phyloP scores from a whole-genome alignment of 1,284 basidiomycete genomes.

The Phylloboletellus chloephorus region DNA sequence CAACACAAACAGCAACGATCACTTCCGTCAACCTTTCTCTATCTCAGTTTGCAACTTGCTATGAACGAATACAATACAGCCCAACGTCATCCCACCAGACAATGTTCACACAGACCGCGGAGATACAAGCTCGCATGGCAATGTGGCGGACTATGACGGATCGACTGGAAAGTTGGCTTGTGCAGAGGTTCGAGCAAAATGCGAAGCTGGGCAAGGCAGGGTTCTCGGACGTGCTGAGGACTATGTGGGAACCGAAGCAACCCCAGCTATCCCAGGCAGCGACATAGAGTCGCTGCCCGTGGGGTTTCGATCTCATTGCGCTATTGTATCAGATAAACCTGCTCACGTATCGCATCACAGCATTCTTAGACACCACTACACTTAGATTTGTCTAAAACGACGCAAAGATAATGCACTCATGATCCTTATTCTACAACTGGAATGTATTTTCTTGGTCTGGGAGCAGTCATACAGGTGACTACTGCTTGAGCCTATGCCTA shows the following conservation, averaged over 20 bases:
- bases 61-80: conserved; percentile 84
- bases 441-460: conserved; percentile 15
- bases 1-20: conserved; percentile 72
- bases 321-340: conserved; percentile 4
- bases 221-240: conserved; percentile 80
- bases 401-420: conserved; percentile 27
- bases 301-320: neutral
- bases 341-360: conserved; percentile 9
- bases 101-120: conserved; percentile 75
- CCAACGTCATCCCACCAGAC: conserved; percentile 61
- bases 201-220: conserved; percentile 80
- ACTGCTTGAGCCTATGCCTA: conserved; percentile 1
- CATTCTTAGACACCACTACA: conserved; percentile 20
- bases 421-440: conserved; percentile 23
- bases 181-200: conserved; percentile 83
- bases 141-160: conserved; percentile 76
- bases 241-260: conserved; percentile 60
- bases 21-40: conserved; percentile 87
- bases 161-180: conserved; percentile 76
- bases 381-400: conserved; percentile 25
- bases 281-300: conserved; percentile 13
- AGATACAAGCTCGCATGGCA: conserved; percentile 74
- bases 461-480: conserved; percentile 1
- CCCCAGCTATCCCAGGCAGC: conserved; percentile 29
- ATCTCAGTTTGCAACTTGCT: conserved; percentile 84